Conservation (phyloP, 2,329 filamentous ascomycete species). For the Talaromyces pinophilus region DNA sequence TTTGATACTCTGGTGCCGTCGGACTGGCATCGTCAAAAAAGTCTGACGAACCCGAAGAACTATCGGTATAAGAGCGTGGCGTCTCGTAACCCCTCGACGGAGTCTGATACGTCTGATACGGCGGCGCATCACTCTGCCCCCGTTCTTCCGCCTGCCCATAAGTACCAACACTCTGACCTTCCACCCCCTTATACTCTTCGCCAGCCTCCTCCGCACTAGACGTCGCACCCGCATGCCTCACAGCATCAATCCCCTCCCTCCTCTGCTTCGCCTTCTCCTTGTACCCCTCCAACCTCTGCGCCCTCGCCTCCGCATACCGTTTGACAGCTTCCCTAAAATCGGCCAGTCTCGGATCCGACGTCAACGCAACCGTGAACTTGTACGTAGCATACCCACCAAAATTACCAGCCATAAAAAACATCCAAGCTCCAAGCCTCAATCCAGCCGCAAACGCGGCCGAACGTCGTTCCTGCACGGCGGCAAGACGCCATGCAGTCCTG, state of each 20-base stretch:
- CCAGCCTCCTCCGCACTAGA: conserved; percentile 14
- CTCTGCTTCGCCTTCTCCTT: conserved; percentile 13
- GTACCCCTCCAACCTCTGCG: conserved; percentile 13
- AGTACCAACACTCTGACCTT: background rate
- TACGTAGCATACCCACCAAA: conserved; percentile 13
- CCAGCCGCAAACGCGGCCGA: background rate
- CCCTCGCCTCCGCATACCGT: conserved; percentile 20
- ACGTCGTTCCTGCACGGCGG: background rate
- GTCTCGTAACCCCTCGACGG: background rate
- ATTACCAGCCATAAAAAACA: conserved; percentile 14
- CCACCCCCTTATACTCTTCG: background rate
- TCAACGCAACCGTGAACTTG: conserved; percentile 8
- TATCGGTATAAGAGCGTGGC: conserved; percentile 4
- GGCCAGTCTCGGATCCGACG: conserved; percentile 7
- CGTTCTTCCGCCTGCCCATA: conserved; percentile 7
- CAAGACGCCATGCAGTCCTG: background rate
- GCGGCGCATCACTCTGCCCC: background rate
- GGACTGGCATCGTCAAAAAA: conserved; percentile 44
- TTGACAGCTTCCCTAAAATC: conserved; percentile 17
- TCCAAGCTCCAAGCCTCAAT: conserved; percentile 11
- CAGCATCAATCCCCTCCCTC: conserved; percentile 8
- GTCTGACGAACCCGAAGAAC: conserved; percentile 19
- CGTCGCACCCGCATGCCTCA: conserved; percentile 14
- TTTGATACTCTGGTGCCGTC: conserved; percentile 36
- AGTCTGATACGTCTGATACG: conserved; percentile 14